Evolutionary conservation across 139 green algal genomes (phyloP).

Genomic region (Micromonas pusilla): DNA sequence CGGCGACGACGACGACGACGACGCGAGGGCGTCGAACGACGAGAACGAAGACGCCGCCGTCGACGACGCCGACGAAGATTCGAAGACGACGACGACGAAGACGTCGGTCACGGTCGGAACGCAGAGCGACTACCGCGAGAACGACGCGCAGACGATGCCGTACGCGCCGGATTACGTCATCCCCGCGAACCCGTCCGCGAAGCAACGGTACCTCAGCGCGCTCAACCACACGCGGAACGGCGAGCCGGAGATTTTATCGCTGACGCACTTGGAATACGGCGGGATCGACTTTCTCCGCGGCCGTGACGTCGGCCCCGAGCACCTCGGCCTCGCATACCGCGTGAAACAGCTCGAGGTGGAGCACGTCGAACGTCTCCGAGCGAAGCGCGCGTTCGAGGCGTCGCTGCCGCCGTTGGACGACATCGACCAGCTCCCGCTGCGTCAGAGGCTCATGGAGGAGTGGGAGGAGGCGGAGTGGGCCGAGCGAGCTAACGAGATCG

Average conservation of each 20-base stretch:
- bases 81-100: neutral
- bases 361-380: constrained; percentile 59
- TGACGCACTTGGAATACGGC: constrained; percentile 60
- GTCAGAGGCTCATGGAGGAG: constrained; percentile 66
- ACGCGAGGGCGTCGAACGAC: too few relatives aligned
- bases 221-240: constrained; percentile 44
- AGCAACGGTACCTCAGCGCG: constrained; percentile 49
- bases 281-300: constrained; percentile 49
- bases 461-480: constrained; percentile 68
- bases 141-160: constrained; percentile 62
- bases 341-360: too few relatives aligned
- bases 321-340: too few relatives aligned
- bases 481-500: constrained; percentile 63
- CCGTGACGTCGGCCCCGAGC: too few relatives aligned
- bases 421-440: constrained; percentile 48
- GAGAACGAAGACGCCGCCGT: neutral
- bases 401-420: constrained; percentile 59
- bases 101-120: constrained; percentile 48
- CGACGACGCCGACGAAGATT: neutral
- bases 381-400: constrained; percentile 70
- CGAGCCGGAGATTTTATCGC: constrained; percentile 53
- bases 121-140: constrained; percentile 69
- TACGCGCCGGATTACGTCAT: constrained; percentile 42
- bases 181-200: constrained; percentile 32
- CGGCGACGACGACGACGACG: too few relatives aligned